Evolutionary conservation across 2,329 filamentous ascomycete species (phyloP).

Genomic region (Aspergillus aculeatinus): DNA sequence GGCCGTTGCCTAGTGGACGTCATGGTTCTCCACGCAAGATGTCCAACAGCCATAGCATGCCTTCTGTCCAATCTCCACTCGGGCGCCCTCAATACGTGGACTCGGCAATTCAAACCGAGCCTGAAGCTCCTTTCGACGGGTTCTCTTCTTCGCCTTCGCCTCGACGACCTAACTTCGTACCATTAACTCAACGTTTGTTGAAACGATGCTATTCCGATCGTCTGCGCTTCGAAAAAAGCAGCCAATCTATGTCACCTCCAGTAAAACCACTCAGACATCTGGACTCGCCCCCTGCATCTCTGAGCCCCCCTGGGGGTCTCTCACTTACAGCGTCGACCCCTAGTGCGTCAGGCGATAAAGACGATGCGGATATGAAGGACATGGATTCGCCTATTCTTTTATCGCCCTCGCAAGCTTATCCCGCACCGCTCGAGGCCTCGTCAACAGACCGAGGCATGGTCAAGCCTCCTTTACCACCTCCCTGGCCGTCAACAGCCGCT

Average conservation of each 20-base stretch:
- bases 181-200: constrained; percentile 44
- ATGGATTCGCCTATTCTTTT: constrained; percentile 27
- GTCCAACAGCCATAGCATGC: constrained; percentile 30
- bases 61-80: constrained; percentile 26
- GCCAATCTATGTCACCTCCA: constrained; percentile 17
- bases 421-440: constrained; percentile 15
- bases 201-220: constrained; percentile 45
- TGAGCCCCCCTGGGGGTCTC: constrained; percentile 11
- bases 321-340: constrained; percentile 12
- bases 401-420: constrained; percentile 17
- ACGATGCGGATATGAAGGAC: constrained; percentile 52
- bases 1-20: constrained; percentile 24
- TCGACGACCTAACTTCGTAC: constrained; percentile 35
- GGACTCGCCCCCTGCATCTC: constrained; percentile 14
- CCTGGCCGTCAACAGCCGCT: constrained; percentile 40
- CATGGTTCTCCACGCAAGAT: constrained; percentile 31
- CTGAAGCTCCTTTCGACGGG: constrained; percentile 37
- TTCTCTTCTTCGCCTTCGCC: constrained; percentile 20
- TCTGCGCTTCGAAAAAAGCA: constrained; percentile 33
- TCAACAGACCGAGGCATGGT: constrained; percentile 15
- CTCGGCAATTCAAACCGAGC: constrained; percentile 44
- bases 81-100: constrained; percentile 41
- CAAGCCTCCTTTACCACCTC: constrained; percentile 27
- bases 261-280: constrained; percentile 7
- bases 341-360: constrained; percentile 16